Evolutionary conservation across 2,329 filamentous ascomycete genomes (phyloP), one percentile per base, ranked within the genome.

Genomic region (Intubia oerlemansii): DNA sequence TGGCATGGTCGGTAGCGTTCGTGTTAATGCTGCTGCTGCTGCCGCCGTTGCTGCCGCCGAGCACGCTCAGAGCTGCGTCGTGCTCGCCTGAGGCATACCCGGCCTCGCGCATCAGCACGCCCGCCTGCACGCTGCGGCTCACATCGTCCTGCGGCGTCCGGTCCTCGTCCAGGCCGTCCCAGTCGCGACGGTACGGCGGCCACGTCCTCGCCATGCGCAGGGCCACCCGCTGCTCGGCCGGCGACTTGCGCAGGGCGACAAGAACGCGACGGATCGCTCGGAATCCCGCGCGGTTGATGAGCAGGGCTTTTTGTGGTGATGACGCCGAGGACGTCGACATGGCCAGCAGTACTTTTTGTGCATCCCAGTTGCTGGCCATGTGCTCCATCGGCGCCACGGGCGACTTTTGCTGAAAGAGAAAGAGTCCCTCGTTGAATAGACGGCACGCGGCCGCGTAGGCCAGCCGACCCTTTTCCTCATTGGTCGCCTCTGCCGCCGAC

Each of bases 161-260:
- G 28, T 48, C 52, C 36, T 67, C 66, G 41, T 74, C 68, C 35
- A 65, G 59, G 2, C 66, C 67, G 39, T 73, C 62, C 32, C 60
- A 56, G 9, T 59, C 53, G 21, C 54, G 50, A 31, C 64, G 48
- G 44, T 68, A 72, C 1, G 68, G 68, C 8, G 68, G 68, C 68
- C 67, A 73, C 2, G 54, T 55, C 28, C 56, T 51, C 2, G 51
- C 48, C 31, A 66, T 54, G 17, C 62, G 56, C 13, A 45, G 37
- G 2, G 59, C 54, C 18, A 55, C 57, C 19, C 52, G 54, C 10
- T 44, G 47, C 43, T 74, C 68, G 5, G 45, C 47, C 6, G 47
- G 41, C 7, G 58, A 61, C 39, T 68, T 72, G 24, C 53, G 53
- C 31, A 62, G 49, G 3, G 56, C 63, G 6, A 62, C 44, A 31